Base-by-base conservation (phyloP, 78 protist genomes). In the Fonticula alba region DNA sequence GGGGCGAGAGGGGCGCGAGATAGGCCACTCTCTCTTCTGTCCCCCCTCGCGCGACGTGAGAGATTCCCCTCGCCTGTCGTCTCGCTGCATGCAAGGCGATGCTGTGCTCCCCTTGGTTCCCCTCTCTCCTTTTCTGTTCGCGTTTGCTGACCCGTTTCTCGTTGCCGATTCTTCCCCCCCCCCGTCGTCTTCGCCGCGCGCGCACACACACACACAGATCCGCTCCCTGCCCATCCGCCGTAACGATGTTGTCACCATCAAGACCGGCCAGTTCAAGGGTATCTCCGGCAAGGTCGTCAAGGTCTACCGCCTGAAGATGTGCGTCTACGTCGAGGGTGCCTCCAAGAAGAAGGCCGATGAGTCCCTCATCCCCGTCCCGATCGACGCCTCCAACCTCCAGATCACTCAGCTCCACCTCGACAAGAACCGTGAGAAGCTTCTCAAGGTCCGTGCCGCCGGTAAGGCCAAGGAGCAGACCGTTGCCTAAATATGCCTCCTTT, bases 211-310 rank as follows among this genome's bases (percentile, higher is more conserved):
- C 27, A 7, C 27, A 51, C 66, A 80, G 83, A 82, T 82, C 19
- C 80, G 96, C 37, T 77, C 96, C 33, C 66, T 95, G 62, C 99
- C 99, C 60, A 66, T 95, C 78, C 88, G 99, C 67, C 88, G 83
- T 82, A 98, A 86, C 57, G 99, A 97, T 62, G 98, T 86, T 84
- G 99, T 93, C 46, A 50, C 46, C 17, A 86, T 94, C 46, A 68
- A 73, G 40, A 72, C 87, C 31, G 99, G 99, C 26, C 63, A 41
- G 37, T 32, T 73, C 83, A 92, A 92, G 85, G 82, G 79, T 29
- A 40, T 57, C 60, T 59, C 79, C 61, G 97, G 97, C 65, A 78
- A 86, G 81, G 84, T 93, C 61, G 47, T 69, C 37, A 46, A 64
- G 36, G 87, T 83, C 68, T 83, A 87, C 96, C 85, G 99, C 40